Evolutionary conservation across 352 stramenopile genomes (phyloP), one percentile per base, ranked within the genome.

Genomic region (Globisporangium ultimum): DNA sequence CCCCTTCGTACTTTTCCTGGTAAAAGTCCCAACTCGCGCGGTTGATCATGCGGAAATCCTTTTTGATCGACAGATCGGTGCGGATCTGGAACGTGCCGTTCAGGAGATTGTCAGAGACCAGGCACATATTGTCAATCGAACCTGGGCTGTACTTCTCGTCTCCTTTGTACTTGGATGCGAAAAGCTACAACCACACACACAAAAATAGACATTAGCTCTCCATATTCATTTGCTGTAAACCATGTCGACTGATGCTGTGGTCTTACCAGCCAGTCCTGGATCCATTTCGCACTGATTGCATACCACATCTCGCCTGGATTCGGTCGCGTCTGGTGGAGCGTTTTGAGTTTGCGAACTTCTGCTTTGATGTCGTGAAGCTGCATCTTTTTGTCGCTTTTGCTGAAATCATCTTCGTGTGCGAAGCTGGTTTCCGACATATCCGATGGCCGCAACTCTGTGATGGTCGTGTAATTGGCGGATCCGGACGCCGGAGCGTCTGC

Each of bases 1-100:
- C 80, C 7, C 82, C 82, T 53, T 78, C 78, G 58, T 91, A 91
- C n/a, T 82, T 62, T 13, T 73, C 68, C 48, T 85, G 70, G 61
- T 91, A 91, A 48, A 74, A 88, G 20, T 89, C 79, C 82, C 82
- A 91, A 63, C 78, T 91, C 49, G 70, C 71, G 63, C 80, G 80
- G 78, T 91, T 91, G 66, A 91, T 89, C 70, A 91, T 74, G 28
- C 82, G 78, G 47, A 89, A 91, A 57, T 91, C 70, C 57, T 74
- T 77, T 69, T 91, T 91, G 53, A 91, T 85, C 11, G 60, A 54
- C 28, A 89, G 65, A 14, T 72, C 64, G 4, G 53, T 52, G 14
- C 79, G 83, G n/a, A 91, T 74, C 61, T 87, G 72, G 56, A 91
- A 87, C 32, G 76, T 85, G 34, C 82, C 82, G 47, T 89, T 49